Conservation (phyloP, 257 asterid genomes). For the Solanum gracilifrons region DNA sequence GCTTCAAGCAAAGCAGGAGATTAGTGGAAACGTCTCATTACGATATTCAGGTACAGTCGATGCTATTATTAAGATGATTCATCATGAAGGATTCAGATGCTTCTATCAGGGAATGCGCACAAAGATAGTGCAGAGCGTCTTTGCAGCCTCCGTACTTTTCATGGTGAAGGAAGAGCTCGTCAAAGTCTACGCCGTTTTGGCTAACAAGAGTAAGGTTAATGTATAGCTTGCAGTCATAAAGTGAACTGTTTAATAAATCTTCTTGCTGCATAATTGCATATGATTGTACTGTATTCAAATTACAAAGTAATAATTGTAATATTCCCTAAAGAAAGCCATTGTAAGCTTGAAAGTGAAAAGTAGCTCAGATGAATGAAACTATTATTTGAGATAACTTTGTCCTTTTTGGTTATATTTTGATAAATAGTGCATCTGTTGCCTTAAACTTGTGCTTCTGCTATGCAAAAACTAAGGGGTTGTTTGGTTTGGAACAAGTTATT, state of each 20-base stretch:
- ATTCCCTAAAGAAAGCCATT: background rate
- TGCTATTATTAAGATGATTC: constrained; percentile 79
- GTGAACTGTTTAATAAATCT: background rate
- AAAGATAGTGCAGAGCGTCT: constrained; percentile 82
- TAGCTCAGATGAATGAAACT: background rate
- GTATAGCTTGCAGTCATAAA: background rate
- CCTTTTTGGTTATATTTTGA: background rate
- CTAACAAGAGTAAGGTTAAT: constrained; percentile 1
- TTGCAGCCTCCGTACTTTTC: constrained; percentile 89
- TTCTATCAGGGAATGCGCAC: constrained; percentile 96
- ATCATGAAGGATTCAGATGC: constrained; percentile 64
- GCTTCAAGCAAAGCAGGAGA: constrained; percentile 97
- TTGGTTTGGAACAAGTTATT: background rate
- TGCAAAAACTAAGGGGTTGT: background rate
- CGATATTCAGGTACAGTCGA: constrained; percentile 88
- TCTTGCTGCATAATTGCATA: background rate
- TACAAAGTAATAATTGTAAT: background rate
- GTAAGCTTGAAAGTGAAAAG: background rate
- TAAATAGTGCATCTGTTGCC: background rate
- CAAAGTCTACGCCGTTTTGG: constrained; percentile 31
- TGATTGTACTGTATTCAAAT: background rate
- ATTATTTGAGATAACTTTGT: background rate
- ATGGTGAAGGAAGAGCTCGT: constrained; percentile 95
- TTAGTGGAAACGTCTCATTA: constrained; percentile 56
- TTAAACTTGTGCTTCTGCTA: background rate